Evolutionary conservation across 805 yeast species (phyloP), one percentile per base, ranked within the genome.

Genomic region (Saccharomycopsis sp.): DNA sequence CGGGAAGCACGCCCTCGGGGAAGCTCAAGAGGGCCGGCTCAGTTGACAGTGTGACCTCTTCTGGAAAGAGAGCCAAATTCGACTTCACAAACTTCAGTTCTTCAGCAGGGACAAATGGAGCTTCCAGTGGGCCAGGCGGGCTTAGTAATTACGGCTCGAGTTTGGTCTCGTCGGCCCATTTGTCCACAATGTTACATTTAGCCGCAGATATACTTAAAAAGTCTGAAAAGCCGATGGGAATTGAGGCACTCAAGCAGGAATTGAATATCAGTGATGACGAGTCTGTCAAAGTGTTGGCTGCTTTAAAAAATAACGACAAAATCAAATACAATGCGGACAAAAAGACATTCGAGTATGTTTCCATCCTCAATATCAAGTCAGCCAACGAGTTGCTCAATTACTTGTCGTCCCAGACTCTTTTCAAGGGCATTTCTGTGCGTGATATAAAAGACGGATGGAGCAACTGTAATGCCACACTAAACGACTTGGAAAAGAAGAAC

Each of bases 371-470:
- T 66, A 91, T 94, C 59, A 84, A 88, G 65, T 81, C 87, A 2
- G 87, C 86, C 1, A 88, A 84, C 57, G 97, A 89, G 62, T 75
- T 94, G 61, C 69, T 94, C 58, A 78, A 82, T 58, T 86, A 84
- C 64, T 77, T 94, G 61, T 79, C 91, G 64, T 76, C 83, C 23
- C 97, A 91, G 72, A 84, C 87, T 1, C 89, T 97, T 1, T 91
- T 89, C 70, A 88, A 85, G 68, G 98, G 99, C 1, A 79, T 86
- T 1, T 75, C 91, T 0, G 97, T 92, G 29, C 89, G 87, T 64
- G 90, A 86, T 63, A 71, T 80, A 54, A 83, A 83, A 65, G 97
- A 90, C 67, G 99, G 99, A 23, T 94, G 99, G 99, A 81, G 88
- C 55, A 92, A 91, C 15, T 92, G 97, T 69, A 71, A 86, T 44